Evolutionary conservation across 2,329 filamentous ascomycete species (phyloP), one percentile per base, ranked within the genome.

Genomic region (Sporothrix pallida): DNA sequence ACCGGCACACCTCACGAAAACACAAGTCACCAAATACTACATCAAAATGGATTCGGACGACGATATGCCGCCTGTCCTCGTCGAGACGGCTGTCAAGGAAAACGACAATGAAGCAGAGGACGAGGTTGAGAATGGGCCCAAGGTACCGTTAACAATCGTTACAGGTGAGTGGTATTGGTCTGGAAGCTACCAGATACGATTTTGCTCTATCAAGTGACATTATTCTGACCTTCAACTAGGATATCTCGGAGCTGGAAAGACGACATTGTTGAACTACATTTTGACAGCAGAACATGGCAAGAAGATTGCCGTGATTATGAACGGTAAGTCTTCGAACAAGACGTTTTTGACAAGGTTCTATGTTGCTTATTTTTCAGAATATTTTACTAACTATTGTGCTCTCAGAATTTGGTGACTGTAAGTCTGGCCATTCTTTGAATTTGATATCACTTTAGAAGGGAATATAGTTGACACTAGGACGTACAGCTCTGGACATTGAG

Each of bases 271-370:
- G 74, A 98, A 99, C 81, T 97, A 98, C 81, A 98, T 99, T 75
- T 86, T 99, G 71, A 97, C 92, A 42, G 94, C 95, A 74, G 91
- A 95, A 75, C 96, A 99, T 86, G 95, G 95, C 81, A 98, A 98
- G 86, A 97, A 94, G 80, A 96, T 99, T 81, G 96, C 96, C 12
- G 96, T 99, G 15, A 98, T 99, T 73, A 89, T 99, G 85, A 99
- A 99, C 82, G 94, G 93, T 85, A 76, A 62, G 78, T 56, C 31
- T 48, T 65, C 20, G 5, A 37, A 37, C 31, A 31, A 20, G 3
- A 52, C 44, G 26, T 17, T 13, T 3, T 48, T 17, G 3, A 6
- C 7, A 37, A 37, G 3, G 5, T 37, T 37, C 31, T 37, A 7
- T 37, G 7, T 7, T 2, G 5, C 5, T 37, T 37, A 1, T 7